Percentiles rank a stretch among this genome's conserved stretches.
Conservation (phyloP, 805 yeast species). For the Starmerella bombi region DNA sequence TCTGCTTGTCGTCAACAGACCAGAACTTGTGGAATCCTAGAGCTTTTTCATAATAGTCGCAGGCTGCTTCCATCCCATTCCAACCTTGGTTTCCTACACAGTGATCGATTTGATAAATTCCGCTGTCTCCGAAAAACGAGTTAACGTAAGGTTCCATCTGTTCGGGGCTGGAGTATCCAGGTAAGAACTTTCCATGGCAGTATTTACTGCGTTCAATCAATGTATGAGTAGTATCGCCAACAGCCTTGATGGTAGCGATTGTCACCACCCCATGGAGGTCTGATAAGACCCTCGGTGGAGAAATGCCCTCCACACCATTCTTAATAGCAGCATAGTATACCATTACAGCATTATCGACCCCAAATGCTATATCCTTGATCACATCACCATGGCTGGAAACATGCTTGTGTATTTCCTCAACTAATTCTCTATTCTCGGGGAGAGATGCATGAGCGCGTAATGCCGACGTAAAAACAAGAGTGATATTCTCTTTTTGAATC, state of each 20-base stretch:
- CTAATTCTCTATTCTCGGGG: constrained; percentile 20
- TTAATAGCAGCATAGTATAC: constrained; percentile 36
- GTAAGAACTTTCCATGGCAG: constrained; percentile 37
- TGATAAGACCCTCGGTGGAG: constrained; percentile 11
- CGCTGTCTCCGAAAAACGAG: constrained; percentile 28
- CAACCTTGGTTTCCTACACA: constrained; percentile 70
- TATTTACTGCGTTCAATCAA: constrained; percentile 37
- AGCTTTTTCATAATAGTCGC: constrained; percentile 44
- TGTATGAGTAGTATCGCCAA: constrained; percentile 60
- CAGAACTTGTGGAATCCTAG: constrained; percentile 69
- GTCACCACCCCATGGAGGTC: constrained; percentile 42
- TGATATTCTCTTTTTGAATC: constrained; percentile 41
- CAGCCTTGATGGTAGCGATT: constrained; percentile 39
- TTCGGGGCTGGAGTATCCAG: constrained; percentile 31
- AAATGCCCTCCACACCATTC: constrained; percentile 37
- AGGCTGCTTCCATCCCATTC: constrained; percentile 47
- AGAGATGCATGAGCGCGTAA: constrained; percentile 24
- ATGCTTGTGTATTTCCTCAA: constrained; percentile 35
- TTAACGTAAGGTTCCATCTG: constrained; percentile 19
- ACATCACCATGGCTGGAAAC: constrained; percentile 58
- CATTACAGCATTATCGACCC: constrained; percentile 39
- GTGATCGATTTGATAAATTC: constrained; percentile 48
- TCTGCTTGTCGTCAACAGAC: constrained; percentile 71
- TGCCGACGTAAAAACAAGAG: constrained; percentile 36
- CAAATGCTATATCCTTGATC: constrained; percentile 61